These are phyloP conservation scores for Fusarium verticillioides DNA, from an alignment of 2,329 filamentous ascomycete species.

Conservation along the genomic window DNA sequence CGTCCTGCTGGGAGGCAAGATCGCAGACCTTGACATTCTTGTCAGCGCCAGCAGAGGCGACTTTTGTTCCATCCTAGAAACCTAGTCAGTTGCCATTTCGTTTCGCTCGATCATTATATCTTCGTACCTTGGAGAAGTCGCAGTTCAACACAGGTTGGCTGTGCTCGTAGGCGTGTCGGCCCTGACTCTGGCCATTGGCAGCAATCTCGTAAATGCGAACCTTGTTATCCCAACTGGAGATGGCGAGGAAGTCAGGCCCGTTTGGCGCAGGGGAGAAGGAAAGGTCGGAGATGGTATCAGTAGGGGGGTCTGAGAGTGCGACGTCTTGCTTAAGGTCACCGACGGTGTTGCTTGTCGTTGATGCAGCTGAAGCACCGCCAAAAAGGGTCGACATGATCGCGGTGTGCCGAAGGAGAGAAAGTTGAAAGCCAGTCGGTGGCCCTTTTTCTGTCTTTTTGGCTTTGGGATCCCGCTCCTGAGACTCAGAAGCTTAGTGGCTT, in stretches of 20 bases:
- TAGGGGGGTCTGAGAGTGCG: conserved; percentile 78
- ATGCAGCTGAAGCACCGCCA: conserved; percentile 59
- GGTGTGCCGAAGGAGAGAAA: conserved; percentile 10
- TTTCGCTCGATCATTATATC: neutral
- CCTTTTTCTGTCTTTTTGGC: conserved; percentile 6
- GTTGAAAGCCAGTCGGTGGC: conserved; percentile 8
- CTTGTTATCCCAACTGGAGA: conserved; percentile 97
- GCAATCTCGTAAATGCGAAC: conserved; percentile 96
- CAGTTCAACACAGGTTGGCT: conserved; percentile 85
- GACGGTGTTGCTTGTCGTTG: conserved; percentile 75
- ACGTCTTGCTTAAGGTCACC: conserved; percentile 94
- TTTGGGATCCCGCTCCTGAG: neutral
- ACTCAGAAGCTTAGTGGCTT: neutral
- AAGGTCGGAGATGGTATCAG: conserved; percentile 90
- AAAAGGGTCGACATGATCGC: conserved; percentile 73
- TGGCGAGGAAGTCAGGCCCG: conserved; percentile 80
- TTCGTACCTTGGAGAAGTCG: conserved; percentile 85
- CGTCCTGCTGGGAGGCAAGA: conserved; percentile 72
- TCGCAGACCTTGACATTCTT: conserved; percentile 92
- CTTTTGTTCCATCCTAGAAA: conserved; percentile 84
- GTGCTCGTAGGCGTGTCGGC: conserved; percentile 87
- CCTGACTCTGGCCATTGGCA: conserved; percentile 79
- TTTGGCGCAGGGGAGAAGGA: conserved; percentile 76
- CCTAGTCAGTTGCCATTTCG: conserved; percentile 5
- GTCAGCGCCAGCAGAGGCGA: conserved; percentile 89